These are phyloP conservation scores for Eucalyptus erythrocorys DNA, from an alignment of 345 rosid species.

Conservation along the genomic window DNA sequence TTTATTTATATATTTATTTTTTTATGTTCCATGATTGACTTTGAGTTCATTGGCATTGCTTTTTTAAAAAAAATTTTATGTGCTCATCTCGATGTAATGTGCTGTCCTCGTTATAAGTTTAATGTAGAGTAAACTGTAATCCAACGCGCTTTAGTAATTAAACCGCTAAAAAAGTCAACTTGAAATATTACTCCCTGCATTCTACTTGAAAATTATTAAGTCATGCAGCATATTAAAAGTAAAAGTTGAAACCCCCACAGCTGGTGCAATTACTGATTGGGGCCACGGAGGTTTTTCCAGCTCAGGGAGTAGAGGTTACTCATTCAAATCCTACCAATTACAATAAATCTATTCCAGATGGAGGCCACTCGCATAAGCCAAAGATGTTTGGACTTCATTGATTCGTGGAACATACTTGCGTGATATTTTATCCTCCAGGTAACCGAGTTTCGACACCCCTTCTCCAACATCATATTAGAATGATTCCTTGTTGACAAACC, in stretches of 20 bases:
- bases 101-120: not conserved
- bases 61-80: not conserved
- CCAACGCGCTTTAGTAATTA: not conserved
- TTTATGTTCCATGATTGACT: not conserved
- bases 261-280: not conserved
- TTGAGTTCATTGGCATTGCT: not conserved
- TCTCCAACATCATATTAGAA: not conserved
- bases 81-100: not conserved
- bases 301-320: not conserved
- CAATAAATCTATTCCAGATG: not conserved
- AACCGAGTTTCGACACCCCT: not conserved
- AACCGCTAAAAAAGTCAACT: not conserved
- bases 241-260: not conserved
- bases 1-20: not conserved
- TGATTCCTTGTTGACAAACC: constrained; percentile 6
- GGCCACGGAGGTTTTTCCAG: not conserved
- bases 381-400: not conserved
- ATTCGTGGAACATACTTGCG: not conserved
- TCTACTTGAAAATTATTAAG: not conserved
- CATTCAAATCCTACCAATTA: not conserved
- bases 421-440: not conserved
- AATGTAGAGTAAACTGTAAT: not conserved
- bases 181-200: not conserved
- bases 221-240: not conserved
- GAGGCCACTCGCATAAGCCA: no score